These are phyloP conservation scores for Symbiodinium natans DNA, from an alignment of 73 alveolate species.

Conservation along the genomic window DNA sequence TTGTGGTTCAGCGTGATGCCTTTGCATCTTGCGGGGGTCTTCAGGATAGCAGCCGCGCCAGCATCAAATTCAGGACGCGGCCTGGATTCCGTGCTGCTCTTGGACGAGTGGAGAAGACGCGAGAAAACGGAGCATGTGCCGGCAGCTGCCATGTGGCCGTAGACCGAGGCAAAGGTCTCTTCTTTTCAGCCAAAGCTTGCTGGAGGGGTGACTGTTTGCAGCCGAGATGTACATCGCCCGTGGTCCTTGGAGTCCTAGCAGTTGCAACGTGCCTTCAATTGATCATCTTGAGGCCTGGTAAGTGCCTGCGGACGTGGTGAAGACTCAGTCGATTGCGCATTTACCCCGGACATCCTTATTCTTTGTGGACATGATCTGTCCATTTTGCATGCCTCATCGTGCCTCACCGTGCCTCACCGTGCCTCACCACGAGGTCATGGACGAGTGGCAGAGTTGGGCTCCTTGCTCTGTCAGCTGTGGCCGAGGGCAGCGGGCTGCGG, in stretches of 20 bases:
- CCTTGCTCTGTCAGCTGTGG: slow-evolving; percentile 19
- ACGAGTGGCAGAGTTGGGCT: neutral
- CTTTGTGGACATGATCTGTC: neutral
- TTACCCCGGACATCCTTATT: neutral
- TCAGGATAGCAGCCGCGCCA: slow-evolving; percentile 15
- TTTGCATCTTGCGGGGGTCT: too few species aligned
- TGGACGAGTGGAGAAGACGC: neutral
- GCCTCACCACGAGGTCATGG: neutral
- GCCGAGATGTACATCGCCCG: neutral
- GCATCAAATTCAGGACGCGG: neutral
- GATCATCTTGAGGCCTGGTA: neutral
- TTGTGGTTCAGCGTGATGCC: too few species aligned
- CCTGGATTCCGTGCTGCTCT: neutral
- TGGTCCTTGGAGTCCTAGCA: too few species aligned
- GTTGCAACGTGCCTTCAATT: neutral
- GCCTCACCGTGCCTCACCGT: neutral
- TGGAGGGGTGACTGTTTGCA: slow-evolving; percentile 2
- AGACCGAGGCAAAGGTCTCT: neutral
- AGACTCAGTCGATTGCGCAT: neutral
- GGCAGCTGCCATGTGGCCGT: too few species aligned
- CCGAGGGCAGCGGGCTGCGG: slow-evolving; percentile 18
- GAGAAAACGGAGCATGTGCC: too few species aligned
- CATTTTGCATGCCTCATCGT: too few species aligned
- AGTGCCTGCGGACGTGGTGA: slow-evolving; percentile 28
- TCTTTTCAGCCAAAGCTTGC: slow-evolving; percentile 21